Evolutionary conservation across 257 asterid genomes (phyloP).

Genomic region (Rehmannia glutinosa): DNA sequence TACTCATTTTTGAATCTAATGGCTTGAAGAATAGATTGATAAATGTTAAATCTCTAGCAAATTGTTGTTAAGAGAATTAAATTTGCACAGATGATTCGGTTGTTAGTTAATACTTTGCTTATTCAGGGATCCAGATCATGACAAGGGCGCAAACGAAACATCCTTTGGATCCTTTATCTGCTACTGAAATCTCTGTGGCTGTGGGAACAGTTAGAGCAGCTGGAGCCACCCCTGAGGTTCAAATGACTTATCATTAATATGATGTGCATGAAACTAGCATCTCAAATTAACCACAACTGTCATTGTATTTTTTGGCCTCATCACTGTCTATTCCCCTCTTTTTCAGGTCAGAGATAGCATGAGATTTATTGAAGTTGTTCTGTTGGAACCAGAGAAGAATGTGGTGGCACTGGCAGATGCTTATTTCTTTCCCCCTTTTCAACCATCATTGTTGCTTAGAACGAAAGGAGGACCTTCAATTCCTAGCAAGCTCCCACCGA

Average conservation of each 20-base stretch:
- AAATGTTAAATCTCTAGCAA: slow-evolving; percentile 4
- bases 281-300: not conserved
- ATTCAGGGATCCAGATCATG: slow-evolving; percentile 56
- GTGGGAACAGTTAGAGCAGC: slow-evolving; percentile 96
- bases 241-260: slow-evolving; percentile 8
- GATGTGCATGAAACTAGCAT: slow-evolving; percentile 2
- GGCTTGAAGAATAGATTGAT: slow-evolving; percentile 13
- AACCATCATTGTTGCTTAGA: slow-evolving; percentile 77
- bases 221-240: slow-evolving; percentile 98
- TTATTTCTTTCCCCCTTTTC: slow-evolving; percentile 95
- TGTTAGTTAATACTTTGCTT: slow-evolving; percentile 9
- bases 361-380: slow-evolving; percentile 90
- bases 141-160: slow-evolving; percentile 76
- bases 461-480: slow-evolving; percentile 82
- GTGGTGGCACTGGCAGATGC: slow-evolving; percentile 97
- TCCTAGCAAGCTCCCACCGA: slow-evolving; percentile 88
- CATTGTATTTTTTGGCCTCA: not conserved
- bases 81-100: not conserved
- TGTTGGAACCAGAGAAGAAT: slow-evolving; percentile 87
- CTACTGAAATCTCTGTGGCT: slow-evolving; percentile 87
- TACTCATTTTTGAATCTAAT: not conserved
- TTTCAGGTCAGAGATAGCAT: slow-evolving; percentile 92
- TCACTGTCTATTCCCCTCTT: not conserved
- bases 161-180: slow-evolving; percentile 93
- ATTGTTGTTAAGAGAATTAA: not conserved